These are phyloP conservation scores for Lavandula angustifolia DNA, from an alignment of 257 asterid genomes.

Conservation along the genomic window DNA sequence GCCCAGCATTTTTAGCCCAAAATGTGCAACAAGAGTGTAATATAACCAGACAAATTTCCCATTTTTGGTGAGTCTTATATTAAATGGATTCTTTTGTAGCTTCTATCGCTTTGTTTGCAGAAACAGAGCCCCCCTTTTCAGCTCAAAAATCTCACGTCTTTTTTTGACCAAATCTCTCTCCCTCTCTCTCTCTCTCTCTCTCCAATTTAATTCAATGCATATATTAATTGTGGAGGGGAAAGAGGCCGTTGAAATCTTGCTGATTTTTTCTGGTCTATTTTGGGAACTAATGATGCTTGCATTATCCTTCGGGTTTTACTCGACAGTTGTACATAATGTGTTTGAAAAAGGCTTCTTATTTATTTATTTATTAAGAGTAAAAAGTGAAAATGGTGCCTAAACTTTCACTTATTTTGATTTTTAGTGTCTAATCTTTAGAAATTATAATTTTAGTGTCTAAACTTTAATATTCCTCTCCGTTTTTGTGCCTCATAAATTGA, in stretches of 20 bases:
- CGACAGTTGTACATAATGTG: too few relatives aligned
- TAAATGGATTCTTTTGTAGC: constrained; percentile 43
- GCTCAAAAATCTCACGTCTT: too few relatives aligned
- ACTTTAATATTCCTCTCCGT: too few relatives aligned
- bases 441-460: too few relatives aligned
- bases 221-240: too few relatives aligned
- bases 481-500: too few relatives aligned
- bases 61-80: constrained; percentile 32
- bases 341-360: too few relatives aligned
- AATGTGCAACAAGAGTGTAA: constrained; percentile 17
- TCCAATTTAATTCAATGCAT: not conserved
- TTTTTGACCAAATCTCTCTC: constrained; percentile 30
- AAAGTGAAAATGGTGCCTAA: too few relatives aligned
- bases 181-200: constrained; percentile 7
- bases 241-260: too few relatives aligned
- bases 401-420: too few relatives aligned
- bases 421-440: too few relatives aligned
- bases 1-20: constrained; percentile 19
- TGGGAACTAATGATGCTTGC: not conserved
- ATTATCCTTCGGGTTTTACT: constrained; percentile 24
- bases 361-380: too few relatives aligned
- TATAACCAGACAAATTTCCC: constrained; percentile 24
- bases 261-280: not conserved
- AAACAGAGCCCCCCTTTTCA: constrained; percentile 14
- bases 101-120: constrained; percentile 34